Percentiles rank a stretch among this genome's conserved stretches.
Conservation (phyloP, 2,329 filamentous ascomycete genomes). For the Trichoderma semiorbis region DNA sequence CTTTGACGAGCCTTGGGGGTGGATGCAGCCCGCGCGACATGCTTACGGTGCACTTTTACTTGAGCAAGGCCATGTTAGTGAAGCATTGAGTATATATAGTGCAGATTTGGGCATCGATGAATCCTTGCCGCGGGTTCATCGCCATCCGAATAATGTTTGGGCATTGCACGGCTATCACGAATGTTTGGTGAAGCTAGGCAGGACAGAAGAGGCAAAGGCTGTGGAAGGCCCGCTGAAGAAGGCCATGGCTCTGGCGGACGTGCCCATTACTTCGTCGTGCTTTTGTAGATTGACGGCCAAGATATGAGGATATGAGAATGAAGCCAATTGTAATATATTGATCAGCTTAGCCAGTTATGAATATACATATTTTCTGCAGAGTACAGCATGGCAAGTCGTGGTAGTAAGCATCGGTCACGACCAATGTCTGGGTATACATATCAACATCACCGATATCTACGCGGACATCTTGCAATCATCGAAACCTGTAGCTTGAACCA, state of each 20-base stretch:
- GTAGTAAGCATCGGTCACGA: neutral
- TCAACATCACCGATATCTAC: neutral
- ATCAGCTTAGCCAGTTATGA: neutral
- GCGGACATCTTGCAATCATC: neutral
- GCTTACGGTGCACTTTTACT: conserved; percentile 67
- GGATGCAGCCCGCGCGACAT: conserved; percentile 73
- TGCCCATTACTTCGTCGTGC: conserved; percentile 44
- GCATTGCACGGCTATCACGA: conserved; percentile 70
- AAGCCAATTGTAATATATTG: neutral
- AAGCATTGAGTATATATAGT: conserved; percentile 55
- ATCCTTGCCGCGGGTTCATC: conserved; percentile 59
- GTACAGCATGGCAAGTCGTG: neutral
- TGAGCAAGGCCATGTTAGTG: conserved; percentile 58
- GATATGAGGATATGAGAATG: conserved; percentile 19
- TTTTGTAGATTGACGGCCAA: conserved; percentile 27
- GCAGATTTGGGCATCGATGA: conserved; percentile 59
- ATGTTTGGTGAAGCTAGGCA: conserved; percentile 54
- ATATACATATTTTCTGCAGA: neutral
- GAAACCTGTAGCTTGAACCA: neutral
- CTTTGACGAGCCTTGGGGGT: conserved; percentile 74
- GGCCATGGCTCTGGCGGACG: conserved; percentile 56
- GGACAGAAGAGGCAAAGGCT: conserved; percentile 36
- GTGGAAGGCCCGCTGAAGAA: conserved; percentile 44
- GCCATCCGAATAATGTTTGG: conserved; percentile 74
- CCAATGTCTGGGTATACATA: neutral